A percentile compares a stretch with the other conserved stretches of the same genome.
These are phyloP conservation scores for Sarocladium kiliense DNA, from an alignment of 2,329 filamentous ascomycete genomes.

Conservation along the genomic window DNA sequence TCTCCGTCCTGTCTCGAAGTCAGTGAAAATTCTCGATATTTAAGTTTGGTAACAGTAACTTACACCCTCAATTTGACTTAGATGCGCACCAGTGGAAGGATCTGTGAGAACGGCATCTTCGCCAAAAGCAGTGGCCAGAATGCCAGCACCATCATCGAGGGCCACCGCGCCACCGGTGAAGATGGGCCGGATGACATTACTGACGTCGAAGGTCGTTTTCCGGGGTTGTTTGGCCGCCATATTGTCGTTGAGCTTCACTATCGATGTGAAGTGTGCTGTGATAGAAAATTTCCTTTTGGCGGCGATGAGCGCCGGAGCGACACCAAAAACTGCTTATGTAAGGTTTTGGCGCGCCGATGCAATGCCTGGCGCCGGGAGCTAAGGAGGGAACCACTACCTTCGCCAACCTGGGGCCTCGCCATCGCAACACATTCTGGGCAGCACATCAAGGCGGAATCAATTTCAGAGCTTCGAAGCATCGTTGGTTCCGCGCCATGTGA, in stretches of 20 bases:
- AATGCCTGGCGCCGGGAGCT: background rate
- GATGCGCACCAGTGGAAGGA: constrained; percentile 72
- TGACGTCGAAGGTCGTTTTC: constrained; percentile 87
- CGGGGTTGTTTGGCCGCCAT: constrained; percentile 60
- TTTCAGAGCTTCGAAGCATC: too few species aligned
- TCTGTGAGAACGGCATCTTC: constrained; percentile 89
- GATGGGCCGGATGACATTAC: constrained; percentile 81
- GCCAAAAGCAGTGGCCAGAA: constrained; percentile 84
- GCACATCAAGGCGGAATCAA: too few species aligned
- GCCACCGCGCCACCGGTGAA: constrained; percentile 88
- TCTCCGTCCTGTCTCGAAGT: constrained; percentile 62
- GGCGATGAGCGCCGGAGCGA: constrained; percentile 8
- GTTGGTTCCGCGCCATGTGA: background rate
- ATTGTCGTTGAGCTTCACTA: constrained; percentile 17
- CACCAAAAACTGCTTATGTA: constrained; percentile 3
- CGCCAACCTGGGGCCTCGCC: background rate
- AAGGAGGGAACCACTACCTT: background rate
- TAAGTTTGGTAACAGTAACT: constrained; percentile 11
- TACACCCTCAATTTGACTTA: constrained; percentile 85
- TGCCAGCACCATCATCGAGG: constrained; percentile 72
- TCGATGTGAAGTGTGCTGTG: background rate
- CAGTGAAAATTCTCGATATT: constrained; percentile 11
- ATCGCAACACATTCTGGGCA: too few species aligned
- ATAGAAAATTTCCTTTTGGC: constrained; percentile 10
- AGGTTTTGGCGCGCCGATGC: background rate